phyloP scores from a whole-genome alignment of 1,139 yeast species.

The Suhomyces terraborum region DNA sequence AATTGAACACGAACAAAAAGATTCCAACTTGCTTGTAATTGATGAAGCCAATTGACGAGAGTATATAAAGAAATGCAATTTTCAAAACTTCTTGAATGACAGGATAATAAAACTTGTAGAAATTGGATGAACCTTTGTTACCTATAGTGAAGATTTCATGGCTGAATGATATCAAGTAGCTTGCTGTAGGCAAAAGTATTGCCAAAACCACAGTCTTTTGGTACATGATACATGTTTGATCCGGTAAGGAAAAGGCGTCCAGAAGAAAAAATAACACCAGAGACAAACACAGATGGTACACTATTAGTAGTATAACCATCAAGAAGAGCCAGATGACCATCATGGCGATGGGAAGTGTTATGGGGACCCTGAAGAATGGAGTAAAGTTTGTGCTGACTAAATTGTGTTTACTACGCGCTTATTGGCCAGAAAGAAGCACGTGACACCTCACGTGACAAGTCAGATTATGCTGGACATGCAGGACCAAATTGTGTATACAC shows the following conservation, averaged over 20 bases:
- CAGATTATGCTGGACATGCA: neutral
- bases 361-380: neutral
- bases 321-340: conserved; percentile 1
- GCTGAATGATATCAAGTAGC: conserved; percentile 15
- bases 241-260: conserved; percentile 2
- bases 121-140: conserved; percentile 5
- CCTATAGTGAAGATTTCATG: conserved; percentile 18
- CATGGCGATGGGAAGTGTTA: neutral
- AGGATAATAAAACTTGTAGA: conserved; percentile 20
- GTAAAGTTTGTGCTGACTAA: conserved; percentile 5
- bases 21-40: conserved; percentile 18
- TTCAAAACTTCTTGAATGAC: conserved; percentile 17
- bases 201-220: conserved; percentile 18
- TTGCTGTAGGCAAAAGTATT: conserved; percentile 12
- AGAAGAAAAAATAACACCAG: neutral
- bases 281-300: neutral
- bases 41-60: conserved; percentile 9
- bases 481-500: too few relatives aligned
- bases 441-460: neutral
- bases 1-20: conserved; percentile 15
- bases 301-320: neutral
- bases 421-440: conserved; percentile 1
- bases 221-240: conserved; percentile 8
- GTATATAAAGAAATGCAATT: conserved; percentile 13
- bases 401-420: conserved; percentile 1